Evolutionary conservation across 306 rosid genomes (phyloP), one percentile per base, ranked within the genome.

Genomic region (Prinsepia uniflora): DNA sequence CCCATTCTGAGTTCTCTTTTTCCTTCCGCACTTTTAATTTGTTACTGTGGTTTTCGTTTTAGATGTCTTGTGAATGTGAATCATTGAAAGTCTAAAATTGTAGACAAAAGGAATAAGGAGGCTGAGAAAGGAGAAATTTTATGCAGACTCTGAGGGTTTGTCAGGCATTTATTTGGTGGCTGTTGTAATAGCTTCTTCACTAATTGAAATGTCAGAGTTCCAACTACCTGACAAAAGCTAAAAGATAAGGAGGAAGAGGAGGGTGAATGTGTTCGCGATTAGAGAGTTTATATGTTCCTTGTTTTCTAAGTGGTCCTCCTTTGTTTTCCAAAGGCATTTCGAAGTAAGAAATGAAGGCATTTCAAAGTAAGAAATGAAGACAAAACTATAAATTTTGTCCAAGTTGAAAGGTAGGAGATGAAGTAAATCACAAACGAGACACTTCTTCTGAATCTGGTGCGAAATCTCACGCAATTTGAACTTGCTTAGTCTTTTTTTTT

Each of bases 141-240:
- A 19, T 20, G 18, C 20, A 64, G 68, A 40, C 36, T 30, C 4
- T 30, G 20, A 34, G 41, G 41, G 53, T 43, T 30, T 63, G 74
- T 52, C 82, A 72, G 82, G 70, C 74, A 72, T 52, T 72, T 50
- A 48, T 72, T 39, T 58, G 49, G 36, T 30, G 42, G 68, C 71
- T 42, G 63, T 56, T 44, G 70, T 22, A 52, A 63, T 71, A 54
- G 57, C 46, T 40, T 60, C 53, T 77, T 77, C 36, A 39, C 67
- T 58, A 36, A 67, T 56, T 54, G 58, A 49, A 34, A 14, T 34
- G 66, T 70, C 80, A 53, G 71, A 63, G 50, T 70, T 53, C 24
- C 65, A 46, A 68, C 55, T 41, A 48, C 42, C 30, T 70, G 30
- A 24, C 30, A 24, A 24, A 24, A 24, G 30, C 30, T 24, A 24